Conservation (phyloP, 306 rosid species). For the Medicago truncatula region MtrunA17r5.0-ANR NC_053045.1:56019001-56019500, state of each 20-base stretch:
- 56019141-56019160: conserved; percentile 85
- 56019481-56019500: conserved; percentile 87
- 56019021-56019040: conserved; percentile 86
- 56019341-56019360: conserved; percentile 82
- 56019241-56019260: conserved; percentile 76
- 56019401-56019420: conserved; percentile 1
- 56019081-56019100: conserved; percentile 20
- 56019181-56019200: conserved; percentile 83
- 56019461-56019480: conserved; percentile 92
- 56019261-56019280: conserved; percentile 90
- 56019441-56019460: conserved; percentile 71
- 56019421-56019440: conserved; percentile 1
- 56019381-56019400: conserved; percentile 30
- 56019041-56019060: conserved; percentile 73
- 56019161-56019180: conserved; percentile 64
- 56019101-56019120: neutral
- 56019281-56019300: conserved; percentile 99
- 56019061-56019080: conserved; percentile 36
- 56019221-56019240: conserved; percentile 69
- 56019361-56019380: conserved; percentile 56
- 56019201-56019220: conserved; percentile 80
- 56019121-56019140: conserved; percentile 50
- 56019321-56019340: conserved; percentile 84
- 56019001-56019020: conserved; percentile 99
- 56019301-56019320: conserved; percentile 96